These are phyloP conservation scores for Clarireedia hainanense DNA, from an alignment of 2,329 filamentous ascomycete genomes.

Conservation along the genomic window DNA sequence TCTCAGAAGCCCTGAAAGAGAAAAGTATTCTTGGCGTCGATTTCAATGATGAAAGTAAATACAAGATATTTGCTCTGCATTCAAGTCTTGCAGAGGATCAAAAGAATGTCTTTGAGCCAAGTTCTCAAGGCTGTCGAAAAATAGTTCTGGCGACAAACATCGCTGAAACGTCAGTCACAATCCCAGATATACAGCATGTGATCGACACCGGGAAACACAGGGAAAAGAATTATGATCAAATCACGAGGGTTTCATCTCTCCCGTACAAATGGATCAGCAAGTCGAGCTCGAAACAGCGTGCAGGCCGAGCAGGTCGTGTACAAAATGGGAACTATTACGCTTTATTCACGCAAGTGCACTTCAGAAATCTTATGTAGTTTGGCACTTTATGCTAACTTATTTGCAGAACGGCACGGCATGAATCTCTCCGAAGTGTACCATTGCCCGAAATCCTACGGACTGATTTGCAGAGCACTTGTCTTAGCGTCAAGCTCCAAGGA, in stretches of 20 bases:
- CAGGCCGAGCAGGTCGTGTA: slow-evolving; percentile 87
- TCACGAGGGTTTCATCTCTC: slow-evolving; percentile 82
- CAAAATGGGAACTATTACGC: slow-evolving; percentile 84
- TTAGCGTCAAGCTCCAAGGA: slow-evolving; percentile 93
- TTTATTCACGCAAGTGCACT: slow-evolving; percentile 67
- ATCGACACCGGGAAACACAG: slow-evolving; percentile 92
- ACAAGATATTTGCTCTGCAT: slow-evolving; percentile 81
- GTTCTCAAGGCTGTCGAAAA: slow-evolving; percentile 75
- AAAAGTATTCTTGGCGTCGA: slow-evolving; percentile 57
- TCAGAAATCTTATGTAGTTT: background rate
- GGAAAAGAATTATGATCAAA: slow-evolving; percentile 82
- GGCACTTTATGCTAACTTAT: background rate
- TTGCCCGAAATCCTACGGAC: slow-evolving; percentile 88
- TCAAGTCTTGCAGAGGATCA: slow-evolving; percentile 80
- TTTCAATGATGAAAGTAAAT: slow-evolving; percentile 59
- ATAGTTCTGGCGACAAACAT: slow-evolving; percentile 93
- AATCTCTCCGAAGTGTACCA: slow-evolving; percentile 64
- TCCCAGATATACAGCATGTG: slow-evolving; percentile 89
- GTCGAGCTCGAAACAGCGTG: slow-evolving; percentile 85
- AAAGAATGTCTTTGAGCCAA: slow-evolving; percentile 71
- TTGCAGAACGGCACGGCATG: slow-evolving; percentile 55
- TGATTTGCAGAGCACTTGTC: slow-evolving; percentile 82
- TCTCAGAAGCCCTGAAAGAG: slow-evolving; percentile 60
- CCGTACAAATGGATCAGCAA: slow-evolving; percentile 89
- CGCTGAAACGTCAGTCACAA: slow-evolving; percentile 95